These are phyloP conservation scores for Pseudopediastrum boryanum DNA, from an alignment of 139 green algal genomes.

Conservation along the genomic window DNA sequence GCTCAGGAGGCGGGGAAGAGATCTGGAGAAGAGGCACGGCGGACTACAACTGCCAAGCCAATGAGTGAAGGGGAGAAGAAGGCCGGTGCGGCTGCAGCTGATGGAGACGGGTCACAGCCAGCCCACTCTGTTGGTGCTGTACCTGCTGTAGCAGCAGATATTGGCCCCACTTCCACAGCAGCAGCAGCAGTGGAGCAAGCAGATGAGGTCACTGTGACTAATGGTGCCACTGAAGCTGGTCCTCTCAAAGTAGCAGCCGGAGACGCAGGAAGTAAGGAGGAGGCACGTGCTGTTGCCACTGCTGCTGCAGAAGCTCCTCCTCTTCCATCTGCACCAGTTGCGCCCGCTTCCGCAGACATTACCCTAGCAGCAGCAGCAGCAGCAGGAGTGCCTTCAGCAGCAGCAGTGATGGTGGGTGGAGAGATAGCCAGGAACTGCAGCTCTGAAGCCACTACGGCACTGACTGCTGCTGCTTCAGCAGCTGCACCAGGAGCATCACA, in stretches of 20 bases:
- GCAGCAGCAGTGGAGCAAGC: too few relatives aligned
- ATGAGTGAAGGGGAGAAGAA: conserved; percentile 9
- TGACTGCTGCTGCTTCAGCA: not conserved
- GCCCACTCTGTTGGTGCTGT: not conserved
- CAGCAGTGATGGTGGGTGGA: not conserved
- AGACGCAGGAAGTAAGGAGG: not conserved
- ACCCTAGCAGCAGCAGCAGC: not conserved
- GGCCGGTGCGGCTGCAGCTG: not conserved
- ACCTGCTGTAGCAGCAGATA: too few relatives aligned
- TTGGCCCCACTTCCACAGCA: too few relatives aligned
- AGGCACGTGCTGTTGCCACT: not conserved
- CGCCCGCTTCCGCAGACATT: not conserved
- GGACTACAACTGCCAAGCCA: not conserved
- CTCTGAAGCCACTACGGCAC: not conserved
- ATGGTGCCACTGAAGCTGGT: not conserved
- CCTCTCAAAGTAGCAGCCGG: not conserved
- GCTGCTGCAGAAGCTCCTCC: not conserved
- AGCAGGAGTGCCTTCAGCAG: conserved; percentile 1
- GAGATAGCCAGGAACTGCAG: not conserved
- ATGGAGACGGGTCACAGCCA: not conserved
- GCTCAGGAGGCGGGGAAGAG: not conserved
- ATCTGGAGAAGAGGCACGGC: conserved; percentile 17
- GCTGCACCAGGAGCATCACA: not conserved
- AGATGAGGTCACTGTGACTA: not conserved
- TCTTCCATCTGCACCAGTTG: not conserved